Percentiles rank a stretch among this genome's conserved stretches.
phyloP scores from a whole-genome alignment of 1,284 basidiomycete genomes.

The Irpex lacteus region DNA sequence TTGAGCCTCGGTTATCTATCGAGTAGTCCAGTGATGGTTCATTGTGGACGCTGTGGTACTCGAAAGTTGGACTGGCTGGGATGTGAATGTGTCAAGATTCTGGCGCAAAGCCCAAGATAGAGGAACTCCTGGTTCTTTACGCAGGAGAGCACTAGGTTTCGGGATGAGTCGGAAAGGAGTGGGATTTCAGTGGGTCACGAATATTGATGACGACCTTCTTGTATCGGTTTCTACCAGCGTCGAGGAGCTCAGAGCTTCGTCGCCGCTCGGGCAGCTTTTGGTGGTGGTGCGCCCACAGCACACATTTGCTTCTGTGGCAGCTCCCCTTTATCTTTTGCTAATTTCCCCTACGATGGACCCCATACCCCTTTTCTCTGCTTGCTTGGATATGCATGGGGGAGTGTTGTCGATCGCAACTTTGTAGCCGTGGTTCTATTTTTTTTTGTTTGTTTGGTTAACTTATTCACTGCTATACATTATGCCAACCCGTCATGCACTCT shows the following conservation, averaged over 20 bases:
- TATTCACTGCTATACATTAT: neutral
- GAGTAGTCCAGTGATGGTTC: conserved; percentile 33
- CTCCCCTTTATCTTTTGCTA: neutral
- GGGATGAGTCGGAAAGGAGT: neutral
- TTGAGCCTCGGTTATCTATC: conserved; percentile 48
- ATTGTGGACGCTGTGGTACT: neutral
- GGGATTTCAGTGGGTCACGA: neutral
- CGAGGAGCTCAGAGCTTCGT: neutral
- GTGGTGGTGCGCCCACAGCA: too few species aligned
- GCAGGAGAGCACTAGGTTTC: neutral
- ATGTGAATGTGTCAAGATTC: neutral
- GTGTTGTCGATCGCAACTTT: neutral
- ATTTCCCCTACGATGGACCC: neutral
- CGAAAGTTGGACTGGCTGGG: neutral
- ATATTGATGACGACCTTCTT: neutral
- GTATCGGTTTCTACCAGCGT: neutral
- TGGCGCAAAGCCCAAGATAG: neutral
- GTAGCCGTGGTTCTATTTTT: neutral
- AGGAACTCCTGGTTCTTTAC: neutral
- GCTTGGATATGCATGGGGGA: too few species aligned
- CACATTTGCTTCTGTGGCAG: too few species aligned
- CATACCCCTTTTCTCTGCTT: neutral
- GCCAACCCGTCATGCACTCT: neutral
- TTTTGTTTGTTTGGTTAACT: neutral
- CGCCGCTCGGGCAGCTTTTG: too few species aligned